These are phyloP conservation scores for Cytospora piceicola DNA, from an alignment of 2,329 filamentous ascomycete species.

Conservation along the genomic window DNA sequence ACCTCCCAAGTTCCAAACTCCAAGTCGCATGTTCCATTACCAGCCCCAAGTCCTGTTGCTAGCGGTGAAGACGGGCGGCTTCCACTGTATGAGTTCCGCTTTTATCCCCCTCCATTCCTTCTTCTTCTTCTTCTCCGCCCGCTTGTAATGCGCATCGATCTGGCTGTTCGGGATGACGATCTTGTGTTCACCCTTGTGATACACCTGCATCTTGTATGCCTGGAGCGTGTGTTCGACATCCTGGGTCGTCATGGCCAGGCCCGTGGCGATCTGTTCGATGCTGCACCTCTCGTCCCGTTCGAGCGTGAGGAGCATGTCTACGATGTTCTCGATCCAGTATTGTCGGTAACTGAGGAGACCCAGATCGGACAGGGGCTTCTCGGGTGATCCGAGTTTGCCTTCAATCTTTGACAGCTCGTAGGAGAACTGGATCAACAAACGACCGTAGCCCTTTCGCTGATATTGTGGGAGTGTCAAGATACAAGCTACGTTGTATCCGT, in stretches of 20 bases:
- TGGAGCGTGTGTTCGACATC: conserved; percentile 96
- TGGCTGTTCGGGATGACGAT: conserved; percentile 88
- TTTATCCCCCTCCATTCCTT: conserved; percentile 81
- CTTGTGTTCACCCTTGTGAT: conserved; percentile 95
- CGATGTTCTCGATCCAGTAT: conserved; percentile 95
- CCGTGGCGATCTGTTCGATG: conserved; percentile 79
- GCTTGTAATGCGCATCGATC: conserved; percentile 77
- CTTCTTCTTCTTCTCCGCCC: conserved; percentile 79
- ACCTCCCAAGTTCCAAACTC: neutral
- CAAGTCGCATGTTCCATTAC: conserved; percentile 50
- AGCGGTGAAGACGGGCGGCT: conserved; percentile 91
- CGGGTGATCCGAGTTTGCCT: conserved; percentile 90
- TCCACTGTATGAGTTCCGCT: conserved; percentile 83
- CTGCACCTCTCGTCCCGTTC: conserved; percentile 73
- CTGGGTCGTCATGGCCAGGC: conserved; percentile 93
- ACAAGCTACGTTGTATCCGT: conserved; percentile 97
- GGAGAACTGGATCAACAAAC: conserved; percentile 92
- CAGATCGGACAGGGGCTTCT: conserved; percentile 93
- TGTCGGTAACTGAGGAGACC: conserved; percentile 93
- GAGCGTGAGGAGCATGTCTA: conserved; percentile 81
- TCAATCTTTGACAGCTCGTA: conserved; percentile 97
- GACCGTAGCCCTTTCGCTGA: conserved; percentile 91
- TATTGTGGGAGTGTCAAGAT: conserved; percentile 96
- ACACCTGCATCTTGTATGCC: conserved; percentile 91
- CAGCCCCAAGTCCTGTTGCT: conserved; percentile 94